Percentiles rank a stretch among this genome's conserved stretches.
phyloP scores from a whole-genome alignment of 352 stramenopile species.

The Pythium graminicola region DNA sequence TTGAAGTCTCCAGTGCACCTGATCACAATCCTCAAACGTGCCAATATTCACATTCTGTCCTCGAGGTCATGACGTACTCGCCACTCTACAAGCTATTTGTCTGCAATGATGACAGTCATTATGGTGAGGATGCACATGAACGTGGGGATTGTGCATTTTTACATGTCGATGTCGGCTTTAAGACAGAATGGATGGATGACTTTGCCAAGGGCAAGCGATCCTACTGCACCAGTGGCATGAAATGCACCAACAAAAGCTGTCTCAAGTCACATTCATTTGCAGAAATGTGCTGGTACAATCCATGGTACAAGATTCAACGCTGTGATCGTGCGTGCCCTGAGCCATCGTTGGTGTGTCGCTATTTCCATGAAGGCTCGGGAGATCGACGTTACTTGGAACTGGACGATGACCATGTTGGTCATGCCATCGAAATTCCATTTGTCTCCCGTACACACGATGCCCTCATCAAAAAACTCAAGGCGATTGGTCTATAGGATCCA shows the following conservation, averaged over 20 bases:
- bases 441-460: conserved; percentile 3
- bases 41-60: conserved; percentile 2
- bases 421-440: conserved; percentile 10
- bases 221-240: neutral
- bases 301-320: conserved; percentile 6
- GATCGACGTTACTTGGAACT: conserved; percentile 11
- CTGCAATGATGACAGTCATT: conserved; percentile 1
- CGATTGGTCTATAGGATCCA: neutral
- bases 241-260: neutral
- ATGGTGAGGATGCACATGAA: neutral
- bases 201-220: conserved; percentile 1
- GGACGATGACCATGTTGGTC: conserved; percentile 11
- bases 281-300: conserved; percentile 18
- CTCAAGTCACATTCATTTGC: conserved; percentile 15
- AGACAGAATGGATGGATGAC: conserved; percentile 9
- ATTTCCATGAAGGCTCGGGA: conserved; percentile 6
- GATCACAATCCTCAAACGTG: conserved; percentile 2
- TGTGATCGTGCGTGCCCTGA: conserved; percentile 4
- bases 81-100: conserved; percentile 9
- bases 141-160: conserved; percentile 2
- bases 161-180: conserved; percentile 4
- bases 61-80: conserved; percentile 5
- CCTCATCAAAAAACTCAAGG: conserved; percentile 10
- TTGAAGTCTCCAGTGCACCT: neutral
- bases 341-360: conserved; percentile 2